A percentile compares a stretch with the other conserved stretches of the same genome.
These are phyloP conservation scores for Metarhizium album DNA, from an alignment of 2,329 filamentous ascomycete species.

Conservation along the genomic window DNA sequence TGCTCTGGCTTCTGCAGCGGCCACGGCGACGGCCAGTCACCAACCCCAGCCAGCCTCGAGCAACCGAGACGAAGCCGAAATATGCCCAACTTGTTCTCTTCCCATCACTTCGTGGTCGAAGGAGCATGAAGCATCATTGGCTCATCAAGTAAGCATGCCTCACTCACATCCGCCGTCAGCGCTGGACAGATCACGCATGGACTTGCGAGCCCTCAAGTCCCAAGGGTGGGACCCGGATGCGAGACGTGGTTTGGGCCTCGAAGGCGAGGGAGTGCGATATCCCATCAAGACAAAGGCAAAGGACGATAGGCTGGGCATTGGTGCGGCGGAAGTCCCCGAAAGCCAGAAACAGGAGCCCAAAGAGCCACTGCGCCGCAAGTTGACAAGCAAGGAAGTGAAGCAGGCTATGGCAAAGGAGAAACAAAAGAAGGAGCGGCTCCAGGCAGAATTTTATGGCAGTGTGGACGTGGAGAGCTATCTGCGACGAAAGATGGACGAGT, in stretches of 20 bases:
- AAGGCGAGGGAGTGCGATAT: conserved; percentile 60
- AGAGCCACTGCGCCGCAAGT: conserved; percentile 44
- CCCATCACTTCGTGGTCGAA: conserved; percentile 20
- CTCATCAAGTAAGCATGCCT: conserved; percentile 58
- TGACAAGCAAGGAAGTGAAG: conserved; percentile 43
- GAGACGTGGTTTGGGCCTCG: conserved; percentile 58
- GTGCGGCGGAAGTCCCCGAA: conserved; percentile 30
- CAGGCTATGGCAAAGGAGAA: conserved; percentile 35
- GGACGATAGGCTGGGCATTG: conserved; percentile 64
- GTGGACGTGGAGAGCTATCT: conserved; percentile 71
- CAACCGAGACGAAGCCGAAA: conserved; percentile 4
- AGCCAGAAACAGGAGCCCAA: conserved; percentile 27
- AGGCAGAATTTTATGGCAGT: conserved; percentile 61
- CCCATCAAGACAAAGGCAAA: conserved; percentile 67
- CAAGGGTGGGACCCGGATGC: conserved; percentile 69
- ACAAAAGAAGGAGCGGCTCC: conserved; percentile 51
- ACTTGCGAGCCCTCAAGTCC: conserved; percentile 52
- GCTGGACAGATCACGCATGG: conserved; percentile 59
- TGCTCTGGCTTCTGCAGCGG: conserved; percentile 6
- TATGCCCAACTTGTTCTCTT: conserved; percentile 27
- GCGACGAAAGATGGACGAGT: conserved; percentile 26
- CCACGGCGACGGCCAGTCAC: conserved; percentile 2
- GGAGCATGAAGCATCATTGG: conserved; percentile 50
- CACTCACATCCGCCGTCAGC: conserved; percentile 65
- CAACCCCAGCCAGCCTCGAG: conserved; percentile 3